Conservation (phyloP, 169 alveolate genomes). For the Sarcocystis neurona region DNA sequence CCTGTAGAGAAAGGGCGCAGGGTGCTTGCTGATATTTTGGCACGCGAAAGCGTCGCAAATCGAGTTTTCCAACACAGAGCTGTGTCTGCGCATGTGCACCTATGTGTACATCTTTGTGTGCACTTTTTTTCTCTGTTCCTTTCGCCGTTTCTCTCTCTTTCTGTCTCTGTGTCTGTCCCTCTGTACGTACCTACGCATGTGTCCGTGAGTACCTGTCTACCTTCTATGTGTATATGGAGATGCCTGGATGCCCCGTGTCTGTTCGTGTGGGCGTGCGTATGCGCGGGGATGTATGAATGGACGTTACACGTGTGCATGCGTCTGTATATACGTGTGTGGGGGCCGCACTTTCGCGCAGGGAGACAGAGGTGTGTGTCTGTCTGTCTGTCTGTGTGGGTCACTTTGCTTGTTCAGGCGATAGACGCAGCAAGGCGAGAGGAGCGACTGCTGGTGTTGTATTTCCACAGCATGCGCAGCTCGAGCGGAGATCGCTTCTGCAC, state of each 20-base stretch:
- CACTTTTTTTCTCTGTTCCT: not conserved
- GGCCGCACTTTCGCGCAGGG: not conserved
- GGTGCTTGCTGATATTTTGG: too few relatives aligned
- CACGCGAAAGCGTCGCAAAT: too few relatives aligned
- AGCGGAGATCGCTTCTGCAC: not conserved
- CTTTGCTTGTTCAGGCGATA: not conserved
- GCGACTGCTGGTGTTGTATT: not conserved
- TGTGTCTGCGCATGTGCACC: not conserved
- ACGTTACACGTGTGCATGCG: not conserved
- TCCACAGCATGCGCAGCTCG: not conserved
- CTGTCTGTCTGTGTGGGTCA: not conserved
- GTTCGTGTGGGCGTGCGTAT: not conserved
- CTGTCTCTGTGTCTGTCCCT: not conserved
- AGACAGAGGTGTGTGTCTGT: not conserved
- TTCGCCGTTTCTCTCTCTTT: not conserved
- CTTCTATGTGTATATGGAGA: not conserved
- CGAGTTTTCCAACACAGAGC: not conserved
- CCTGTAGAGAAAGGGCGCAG: too few relatives aligned
- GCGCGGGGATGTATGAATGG: not conserved
- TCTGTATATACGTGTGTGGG: not conserved
- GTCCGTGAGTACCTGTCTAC: not conserved
- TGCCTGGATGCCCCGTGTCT: not conserved
- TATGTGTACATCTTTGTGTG: not conserved
- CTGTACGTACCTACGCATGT: not conserved
- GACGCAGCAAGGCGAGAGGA: not conserved